phyloP scores from a whole-genome alignment of 305 asterid genomes.

The Solanum hybrid region DNA sequence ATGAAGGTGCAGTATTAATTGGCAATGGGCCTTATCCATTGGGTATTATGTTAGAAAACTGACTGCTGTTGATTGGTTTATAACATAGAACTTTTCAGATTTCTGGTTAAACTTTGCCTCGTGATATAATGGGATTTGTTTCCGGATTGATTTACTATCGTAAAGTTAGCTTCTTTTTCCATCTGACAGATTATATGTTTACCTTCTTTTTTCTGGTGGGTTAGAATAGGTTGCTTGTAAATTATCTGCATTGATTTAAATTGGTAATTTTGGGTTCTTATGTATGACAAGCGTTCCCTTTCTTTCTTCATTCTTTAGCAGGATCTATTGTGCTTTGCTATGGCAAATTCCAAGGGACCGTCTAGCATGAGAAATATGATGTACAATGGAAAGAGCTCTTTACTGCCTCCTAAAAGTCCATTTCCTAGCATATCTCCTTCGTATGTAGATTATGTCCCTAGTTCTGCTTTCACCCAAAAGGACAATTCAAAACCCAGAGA shows the following conservation, averaged over 20 bases:
- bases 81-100: neutral
- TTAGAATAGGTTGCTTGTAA: neutral
- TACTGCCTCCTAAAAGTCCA: conserved; percentile 58
- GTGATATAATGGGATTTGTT: neutral
- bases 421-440: conserved; percentile 47
- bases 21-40: neutral
- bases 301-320: conserved; percentile 9
- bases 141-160: neutral
- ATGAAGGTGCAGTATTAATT: neutral
- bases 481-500: conserved; percentile 28
- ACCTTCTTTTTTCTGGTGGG: neutral
- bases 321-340: conserved; percentile 23
- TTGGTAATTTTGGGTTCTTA: neutral
- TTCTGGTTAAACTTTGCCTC: neutral
- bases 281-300: neutral
- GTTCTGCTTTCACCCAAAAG: conserved; percentile 25
- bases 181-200: neutral
- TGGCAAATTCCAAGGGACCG: conserved; percentile 46
- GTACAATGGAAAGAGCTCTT: conserved; percentile 17
- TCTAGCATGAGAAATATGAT: conserved; percentile 34
- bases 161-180: neutral
- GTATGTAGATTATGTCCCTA: conserved; percentile 36
- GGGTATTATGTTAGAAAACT: neutral
- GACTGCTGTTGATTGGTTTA: neutral
- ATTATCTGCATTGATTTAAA: neutral